Evolutionary conservation across 2,329 filamentous ascomycete species (phyloP), one percentile per base, ranked within the genome.

Genomic region (Sporothrix euskadiensis): DNA sequence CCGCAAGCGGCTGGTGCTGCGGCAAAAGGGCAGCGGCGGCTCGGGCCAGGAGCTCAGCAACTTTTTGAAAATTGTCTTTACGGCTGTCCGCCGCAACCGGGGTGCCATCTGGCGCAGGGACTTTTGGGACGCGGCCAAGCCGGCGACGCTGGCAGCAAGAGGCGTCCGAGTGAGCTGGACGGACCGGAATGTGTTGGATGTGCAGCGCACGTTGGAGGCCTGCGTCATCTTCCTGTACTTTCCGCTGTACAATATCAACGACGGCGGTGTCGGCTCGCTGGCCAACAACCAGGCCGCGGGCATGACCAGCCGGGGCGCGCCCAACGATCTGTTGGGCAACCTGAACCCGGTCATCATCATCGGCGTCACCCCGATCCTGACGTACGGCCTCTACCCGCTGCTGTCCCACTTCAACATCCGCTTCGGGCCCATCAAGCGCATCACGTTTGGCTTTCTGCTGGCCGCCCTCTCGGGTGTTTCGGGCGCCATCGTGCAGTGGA

Each of bases 51-150:
- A 92, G n/a, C 82, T 92, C 56, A 82, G 83, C 52, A 88, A 89
- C 69, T 87, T 90, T 9, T 79, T 89, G 75, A 87, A 87, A 71
- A 85, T 91, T 57, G 84, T 87, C 71, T 77, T 79, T 1, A 80
- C 88, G 65, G 88, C 88, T 0, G 83, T 88, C 79, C 89, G 88
- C 79, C 86, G 74, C 41, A 82, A 79, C 59, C 78, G 82, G 77
- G 86, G 84, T 76, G 82, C 83, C 16, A 86, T 90, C 79, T 91
- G 89, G 89, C 82, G 90, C 39, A 81, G 83, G 26, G 87, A 83
- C 81, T 90, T 91, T 83, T 84, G 83, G n/a, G 91, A 90, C 75
- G 88, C 89, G 57, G 89, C 91, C 76, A 86, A 86, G 56, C 56
- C 56, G 12, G 26, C 47, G 90, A 89, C 84, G 90, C 93, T 71